Evolutionary conservation across 306 rosid genomes (phyloP).

Genomic region (Carpinus fangiana): DNA sequence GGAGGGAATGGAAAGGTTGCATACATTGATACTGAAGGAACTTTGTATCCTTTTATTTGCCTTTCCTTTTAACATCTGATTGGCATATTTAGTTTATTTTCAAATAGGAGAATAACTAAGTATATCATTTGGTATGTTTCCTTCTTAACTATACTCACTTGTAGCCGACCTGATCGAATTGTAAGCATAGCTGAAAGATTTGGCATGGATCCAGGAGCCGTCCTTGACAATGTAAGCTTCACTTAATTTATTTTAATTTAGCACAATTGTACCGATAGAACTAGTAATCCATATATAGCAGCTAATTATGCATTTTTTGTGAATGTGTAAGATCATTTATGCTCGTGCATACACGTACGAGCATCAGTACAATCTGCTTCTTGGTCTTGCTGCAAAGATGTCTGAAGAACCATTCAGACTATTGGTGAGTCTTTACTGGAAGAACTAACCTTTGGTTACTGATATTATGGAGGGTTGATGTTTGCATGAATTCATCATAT

Average conservation of each 20-base stretch:
- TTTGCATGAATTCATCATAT: slow-evolving; percentile 9
- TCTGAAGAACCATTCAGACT: slow-evolving; percentile 96
- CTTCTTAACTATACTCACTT: slow-evolving; percentile 31
- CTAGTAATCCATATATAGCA: slow-evolving; percentile 18
- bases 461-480: slow-evolving; percentile 21
- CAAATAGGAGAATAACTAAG: background rate
- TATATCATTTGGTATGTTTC: slow-evolving; percentile 29
- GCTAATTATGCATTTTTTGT: slow-evolving; percentile 30
- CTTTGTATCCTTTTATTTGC: slow-evolving; percentile 66
- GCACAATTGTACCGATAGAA: background rate
- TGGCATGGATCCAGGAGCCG: slow-evolving; percentile 97
- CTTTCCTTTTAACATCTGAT: slow-evolving; percentile 6
- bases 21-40: slow-evolving; percentile 96
- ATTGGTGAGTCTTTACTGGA: slow-evolving; percentile 56
- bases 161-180: slow-evolving; percentile 93
- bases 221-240: slow-evolving; percentile 80
- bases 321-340: slow-evolving; percentile 68
- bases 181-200: slow-evolving; percentile 92
- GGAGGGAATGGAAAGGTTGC: slow-evolving; percentile 99
- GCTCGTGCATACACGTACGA: slow-evolving; percentile 97
- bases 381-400: slow-evolving; percentile 96
- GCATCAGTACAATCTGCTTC: slow-evolving; percentile 87
- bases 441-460: slow-evolving; percentile 1
- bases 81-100: slow-evolving; percentile 5
- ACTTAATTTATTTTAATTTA: background rate